These are phyloP conservation scores for Vaccinium vitisidaea DNA, from an alignment of 148 eudicot species.

Conservation along the genomic window DNA sequence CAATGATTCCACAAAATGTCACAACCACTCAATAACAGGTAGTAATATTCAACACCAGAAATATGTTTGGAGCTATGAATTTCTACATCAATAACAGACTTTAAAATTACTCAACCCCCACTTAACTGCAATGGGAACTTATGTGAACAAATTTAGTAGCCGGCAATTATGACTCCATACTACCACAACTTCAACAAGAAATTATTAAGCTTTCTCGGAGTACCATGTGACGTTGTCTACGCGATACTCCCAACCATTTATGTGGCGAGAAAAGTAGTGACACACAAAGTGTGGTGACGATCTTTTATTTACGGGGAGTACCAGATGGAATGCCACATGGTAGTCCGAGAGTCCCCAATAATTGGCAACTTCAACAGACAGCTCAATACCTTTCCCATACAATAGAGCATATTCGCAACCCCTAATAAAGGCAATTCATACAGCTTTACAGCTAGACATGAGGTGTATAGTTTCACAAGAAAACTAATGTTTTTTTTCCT, in stretches of 20 bases:
- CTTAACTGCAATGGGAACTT: neutral
- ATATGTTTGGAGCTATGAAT: constrained; percentile 2
- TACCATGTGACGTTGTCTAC: too few relatives aligned
- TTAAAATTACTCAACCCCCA: constrained; percentile 7
- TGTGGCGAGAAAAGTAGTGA: too few relatives aligned
- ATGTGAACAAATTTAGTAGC: neutral
- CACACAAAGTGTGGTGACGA: too few relatives aligned
- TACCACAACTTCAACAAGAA: constrained; percentile 2
- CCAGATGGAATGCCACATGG: too few relatives aligned
- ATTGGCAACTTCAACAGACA: neutral
- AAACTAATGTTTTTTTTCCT: neutral
- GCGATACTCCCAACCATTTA: too few relatives aligned
- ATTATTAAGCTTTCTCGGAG: too few relatives aligned
- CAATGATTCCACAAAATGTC: constrained; percentile 20
- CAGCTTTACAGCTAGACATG: neutral
- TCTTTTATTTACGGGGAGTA: too few relatives aligned
- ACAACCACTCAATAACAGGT: neutral
- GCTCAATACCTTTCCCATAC: constrained; percentile 8
- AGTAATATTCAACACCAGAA: constrained; percentile 5
- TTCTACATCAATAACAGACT: constrained; percentile 5
- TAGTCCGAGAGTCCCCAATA: too few relatives aligned
- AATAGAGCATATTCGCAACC: neutral
- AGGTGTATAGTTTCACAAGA: neutral
- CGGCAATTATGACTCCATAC: constrained; percentile 1
- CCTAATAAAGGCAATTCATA: constrained; percentile 1